Base-by-base conservation (phyloP, 2,329 filamentous ascomycete genomes). In the Pyrenophora graminea region DNA sequence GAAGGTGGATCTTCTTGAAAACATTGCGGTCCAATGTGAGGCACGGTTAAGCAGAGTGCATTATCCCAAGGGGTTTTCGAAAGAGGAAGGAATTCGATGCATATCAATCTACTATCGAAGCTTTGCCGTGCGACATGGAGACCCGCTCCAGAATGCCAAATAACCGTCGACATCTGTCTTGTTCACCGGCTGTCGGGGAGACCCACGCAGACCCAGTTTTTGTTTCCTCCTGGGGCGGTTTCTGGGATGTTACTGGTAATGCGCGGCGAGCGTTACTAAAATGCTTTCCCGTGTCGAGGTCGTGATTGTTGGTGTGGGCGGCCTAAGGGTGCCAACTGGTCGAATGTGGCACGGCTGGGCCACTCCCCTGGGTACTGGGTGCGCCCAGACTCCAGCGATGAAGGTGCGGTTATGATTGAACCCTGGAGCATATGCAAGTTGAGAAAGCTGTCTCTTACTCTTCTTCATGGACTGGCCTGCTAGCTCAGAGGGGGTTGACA, bases 141-240 rank as follows among this genome's bases (percentile, higher is more conserved):
- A 27, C 7, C 39, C 44, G 39, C 44, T 27, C 33, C 44, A 48
- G 43, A 42, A 32, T 27, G 38, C 17, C 31, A 34, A 42, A 42
- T 46, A 48, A 39, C 15, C 27, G 10, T 27, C 38, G 38, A 42
- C 39, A 42, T 32, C 32, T 45, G 48, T 30, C 25, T 48, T 41
- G 38, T 37, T 33, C 38, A 34, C 32, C 45, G 33, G 27, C 23
- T 31, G 27, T 21, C 15, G 30, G 33, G 30, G 30, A 39, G 48
- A 51, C 48, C 48, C 38, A 47, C 33, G 32, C 8, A 23, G 39
- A n/a, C 33, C 48, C 39, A 18, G 17, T 51, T 51, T 51, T 47
- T 25, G 33, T 48, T 32, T 38, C 38, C 15, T 42, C 36, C 38
- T 48, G 37, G 32, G 25, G 47, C 31, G 17, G 33, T 41, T 48